phyloP scores from a whole-genome alignment of 306 rosid genomes.

The Castanospermum australe region DNA sequence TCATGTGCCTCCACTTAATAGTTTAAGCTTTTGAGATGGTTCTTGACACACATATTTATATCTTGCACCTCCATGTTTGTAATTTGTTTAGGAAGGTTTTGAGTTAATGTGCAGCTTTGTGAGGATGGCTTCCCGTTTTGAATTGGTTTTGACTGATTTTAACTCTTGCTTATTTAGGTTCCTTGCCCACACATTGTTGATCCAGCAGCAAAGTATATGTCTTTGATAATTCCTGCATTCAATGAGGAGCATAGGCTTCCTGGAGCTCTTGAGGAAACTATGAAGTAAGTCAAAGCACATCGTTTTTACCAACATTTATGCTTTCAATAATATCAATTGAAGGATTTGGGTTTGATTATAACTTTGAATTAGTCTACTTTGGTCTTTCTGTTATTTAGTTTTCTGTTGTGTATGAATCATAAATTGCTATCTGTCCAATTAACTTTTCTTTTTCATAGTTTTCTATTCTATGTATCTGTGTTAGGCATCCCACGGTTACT shows the following conservation, averaged over 20 bases:
- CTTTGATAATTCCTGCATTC: conserved; percentile 84
- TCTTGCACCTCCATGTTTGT: not conserved
- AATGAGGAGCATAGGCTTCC: conserved; percentile 91
- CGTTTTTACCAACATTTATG: not conserved
- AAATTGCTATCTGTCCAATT: not conserved
- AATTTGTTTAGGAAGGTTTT: not conserved
- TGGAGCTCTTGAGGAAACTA: conserved; percentile 78
- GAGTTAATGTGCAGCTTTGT: not conserved
- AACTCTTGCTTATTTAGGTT: conserved; percentile 50
- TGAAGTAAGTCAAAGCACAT: conserved; percentile 59
- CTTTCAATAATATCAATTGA: not conserved
- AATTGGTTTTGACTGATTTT: conserved; percentile 29
- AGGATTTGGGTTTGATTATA: not conserved
- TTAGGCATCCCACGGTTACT: too few species aligned
- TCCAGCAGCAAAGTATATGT: conserved; percentile 86
- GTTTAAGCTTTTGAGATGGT: too few species aligned
- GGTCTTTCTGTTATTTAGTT: not conserved
- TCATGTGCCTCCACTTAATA: too few species aligned
- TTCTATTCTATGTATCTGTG: not conserved
- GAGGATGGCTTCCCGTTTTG: not conserved
- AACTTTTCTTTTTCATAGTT: not conserved
- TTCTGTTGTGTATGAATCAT: not conserved
- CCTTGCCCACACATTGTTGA: conserved; percentile 76
- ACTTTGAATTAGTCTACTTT: not conserved
- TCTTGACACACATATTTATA: too few species aligned